Conservation (phyloP, 1,139 yeast genomes). For the Pichia sp. region DNA sequence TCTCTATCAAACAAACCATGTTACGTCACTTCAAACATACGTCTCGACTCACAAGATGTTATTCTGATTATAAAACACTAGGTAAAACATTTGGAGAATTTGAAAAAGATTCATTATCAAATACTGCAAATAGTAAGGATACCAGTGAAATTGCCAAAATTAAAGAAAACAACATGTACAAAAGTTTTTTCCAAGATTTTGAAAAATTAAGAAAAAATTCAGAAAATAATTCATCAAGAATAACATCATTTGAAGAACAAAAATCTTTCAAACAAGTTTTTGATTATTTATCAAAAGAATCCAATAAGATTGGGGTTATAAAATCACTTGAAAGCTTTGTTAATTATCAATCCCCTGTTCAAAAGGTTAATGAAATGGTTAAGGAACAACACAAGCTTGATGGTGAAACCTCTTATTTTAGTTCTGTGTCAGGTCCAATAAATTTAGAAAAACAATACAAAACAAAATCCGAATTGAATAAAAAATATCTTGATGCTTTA, state of each 20-base stretch:
- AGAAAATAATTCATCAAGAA: conserved; percentile 14
- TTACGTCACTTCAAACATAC: background rate
- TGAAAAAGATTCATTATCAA: conserved; percentile 1
- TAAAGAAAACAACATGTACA: conserved; percentile 20
- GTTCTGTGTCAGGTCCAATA: conserved; percentile 12
- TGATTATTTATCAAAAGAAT: conserved; percentile 22
- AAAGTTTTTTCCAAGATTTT: conserved; percentile 24
- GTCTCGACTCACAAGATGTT: background rate
- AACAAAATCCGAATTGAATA: conserved; percentile 10
- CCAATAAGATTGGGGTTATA: conserved; percentile 23
- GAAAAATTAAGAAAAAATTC: conserved; percentile 18
- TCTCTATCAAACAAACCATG: background rate
- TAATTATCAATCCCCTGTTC: conserved; percentile 14
- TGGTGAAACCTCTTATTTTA: conserved; percentile 7
- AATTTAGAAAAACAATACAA: conserved; percentile 16
- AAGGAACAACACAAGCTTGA: background rate
- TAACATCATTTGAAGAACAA: conserved; percentile 28
- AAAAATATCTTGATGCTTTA: conserved; percentile 15
- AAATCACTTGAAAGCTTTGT: conserved; percentile 23
- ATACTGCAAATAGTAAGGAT: background rate
- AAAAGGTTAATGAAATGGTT: background rate
- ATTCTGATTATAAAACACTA: conserved; percentile 5
- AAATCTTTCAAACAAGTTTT: conserved; percentile 28
- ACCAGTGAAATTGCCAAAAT: conserved; percentile 9
- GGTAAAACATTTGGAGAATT: conserved; percentile 20